Conservation (phyloP, 2,329 filamentous ascomycete genomes). For the Pseudogymnoascus sp. region DNA sequence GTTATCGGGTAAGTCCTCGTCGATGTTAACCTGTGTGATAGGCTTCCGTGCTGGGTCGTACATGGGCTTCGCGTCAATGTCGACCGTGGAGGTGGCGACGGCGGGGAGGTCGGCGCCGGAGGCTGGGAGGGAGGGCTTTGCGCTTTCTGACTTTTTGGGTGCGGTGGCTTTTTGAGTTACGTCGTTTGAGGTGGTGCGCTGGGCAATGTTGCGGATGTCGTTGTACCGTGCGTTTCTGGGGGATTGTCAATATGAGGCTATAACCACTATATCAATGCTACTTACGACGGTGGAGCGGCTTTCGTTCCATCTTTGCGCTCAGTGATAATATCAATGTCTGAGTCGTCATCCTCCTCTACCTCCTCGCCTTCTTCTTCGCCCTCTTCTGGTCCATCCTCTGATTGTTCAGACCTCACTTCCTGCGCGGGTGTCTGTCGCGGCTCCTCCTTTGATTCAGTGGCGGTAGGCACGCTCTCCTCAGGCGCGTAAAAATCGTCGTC, state of each 20-base stretch:
- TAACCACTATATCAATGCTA: constrained; percentile 11
- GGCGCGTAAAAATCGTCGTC: constrained; percentile 60
- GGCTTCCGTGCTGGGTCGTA: constrained; percentile 77
- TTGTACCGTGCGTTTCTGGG: constrained; percentile 54
- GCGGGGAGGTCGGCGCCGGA: constrained; percentile 49
- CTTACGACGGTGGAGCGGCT: constrained; percentile 50
- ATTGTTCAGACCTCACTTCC: constrained; percentile 25
- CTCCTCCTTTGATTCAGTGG: constrained; percentile 13
- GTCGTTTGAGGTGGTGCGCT: constrained; percentile 48
- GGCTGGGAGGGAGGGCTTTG: constrained; percentile 29
- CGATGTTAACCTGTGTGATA: constrained; percentile 66
- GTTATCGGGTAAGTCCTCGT: constrained; percentile 51
- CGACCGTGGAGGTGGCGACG: constrained; percentile 71
- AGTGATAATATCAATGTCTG: constrained; percentile 63
- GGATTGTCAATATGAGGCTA: constrained; percentile 14
- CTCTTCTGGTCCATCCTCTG: constrained; percentile 25
- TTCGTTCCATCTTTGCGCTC: constrained; percentile 58
- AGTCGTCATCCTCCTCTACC: constrained; percentile 54
- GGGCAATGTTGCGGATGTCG: constrained; percentile 58
- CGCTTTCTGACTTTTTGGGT: constrained; percentile 36
- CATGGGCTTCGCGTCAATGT: constrained; percentile 73
- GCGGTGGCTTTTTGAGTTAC: constrained; percentile 37
- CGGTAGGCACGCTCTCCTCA: constrained; percentile 41
- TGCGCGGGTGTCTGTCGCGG: constrained; percentile 21
- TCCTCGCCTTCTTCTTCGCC: constrained; percentile 40